phyloP scores from a whole-genome alignment of 73 alveolate species.

The Durusdinium trenchii region DNA sequence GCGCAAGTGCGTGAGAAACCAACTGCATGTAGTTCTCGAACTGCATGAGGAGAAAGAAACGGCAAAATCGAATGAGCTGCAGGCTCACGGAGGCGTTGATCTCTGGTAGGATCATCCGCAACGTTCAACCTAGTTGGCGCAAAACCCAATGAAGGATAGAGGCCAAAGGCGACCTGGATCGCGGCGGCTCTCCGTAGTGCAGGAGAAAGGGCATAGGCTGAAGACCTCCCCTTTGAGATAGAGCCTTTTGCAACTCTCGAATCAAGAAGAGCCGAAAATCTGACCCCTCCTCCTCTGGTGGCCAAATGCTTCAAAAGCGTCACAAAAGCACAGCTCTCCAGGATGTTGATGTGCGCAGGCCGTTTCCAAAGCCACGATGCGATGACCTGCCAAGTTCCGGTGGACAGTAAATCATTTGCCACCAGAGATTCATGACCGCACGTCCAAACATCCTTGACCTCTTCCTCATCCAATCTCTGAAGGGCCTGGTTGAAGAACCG shows the following conservation, averaged over 20 bases:
- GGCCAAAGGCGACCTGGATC: background rate
- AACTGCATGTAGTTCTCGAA: background rate
- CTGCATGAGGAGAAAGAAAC: background rate
- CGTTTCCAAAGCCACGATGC: background rate
- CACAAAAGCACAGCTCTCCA: background rate
- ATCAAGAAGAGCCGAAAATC: background rate
- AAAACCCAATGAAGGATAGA: slow-evolving; percentile 1
- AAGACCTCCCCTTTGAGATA: background rate
- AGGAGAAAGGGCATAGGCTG: background rate
- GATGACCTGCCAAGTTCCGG: background rate
- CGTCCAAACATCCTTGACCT: too few relatives aligned
- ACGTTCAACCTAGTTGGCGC: background rate
- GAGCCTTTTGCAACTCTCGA: background rate
- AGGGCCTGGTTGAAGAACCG: too few relatives aligned
- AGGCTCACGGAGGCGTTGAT: background rate
- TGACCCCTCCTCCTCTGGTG: background rate
- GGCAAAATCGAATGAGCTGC: background rate
- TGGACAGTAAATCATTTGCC: background rate
- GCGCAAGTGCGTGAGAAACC: background rate
- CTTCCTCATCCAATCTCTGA: too few relatives aligned
- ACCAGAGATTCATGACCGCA: background rate
- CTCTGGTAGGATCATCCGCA: slow-evolving; percentile 26
- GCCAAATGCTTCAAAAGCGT: background rate
- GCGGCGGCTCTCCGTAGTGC: background rate
- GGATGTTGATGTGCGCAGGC: slow-evolving; percentile 12